These are phyloP conservation scores for Lepidium sativum DNA, from an alignment of 345 rosid genomes.

Conservation along the genomic window DNA sequence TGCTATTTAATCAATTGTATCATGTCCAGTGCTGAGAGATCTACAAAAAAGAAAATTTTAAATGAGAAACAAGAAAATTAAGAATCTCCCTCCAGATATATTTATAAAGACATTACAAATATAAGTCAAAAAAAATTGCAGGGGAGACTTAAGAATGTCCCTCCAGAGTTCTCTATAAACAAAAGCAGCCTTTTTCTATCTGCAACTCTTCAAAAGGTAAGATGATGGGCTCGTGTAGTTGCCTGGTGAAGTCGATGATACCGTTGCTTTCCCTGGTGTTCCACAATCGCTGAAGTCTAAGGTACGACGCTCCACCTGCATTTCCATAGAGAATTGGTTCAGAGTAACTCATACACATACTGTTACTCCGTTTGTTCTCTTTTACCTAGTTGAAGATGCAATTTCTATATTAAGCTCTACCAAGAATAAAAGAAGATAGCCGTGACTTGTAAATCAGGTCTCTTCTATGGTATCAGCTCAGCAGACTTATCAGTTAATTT, in stretches of 20 bases:
- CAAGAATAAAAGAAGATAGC: neutral
- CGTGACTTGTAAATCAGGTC: neutral
- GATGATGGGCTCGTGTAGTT: conserved; percentile 65
- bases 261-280: conserved; percentile 59
- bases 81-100: no score
- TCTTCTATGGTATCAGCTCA: neutral
- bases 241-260: conserved; percentile 39
- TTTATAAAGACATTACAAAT: conserved; percentile 5
- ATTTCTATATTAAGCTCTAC: neutral
- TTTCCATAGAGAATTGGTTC: conserved; percentile 3
- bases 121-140: conserved; percentile 9
- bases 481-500: no score
- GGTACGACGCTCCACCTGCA: conserved; percentile 74
- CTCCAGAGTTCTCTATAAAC: conserved; percentile 7
- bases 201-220: conserved; percentile 77
- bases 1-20: conserved; percentile 4
- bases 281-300: conserved; percentile 96
- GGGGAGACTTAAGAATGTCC: neutral
- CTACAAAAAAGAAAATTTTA: neutral
- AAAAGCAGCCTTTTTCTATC: conserved; percentile 33
- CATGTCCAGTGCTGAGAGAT: conserved; percentile 17
- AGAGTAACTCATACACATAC: neutral
- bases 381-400: neutral
- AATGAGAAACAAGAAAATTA: neutral
- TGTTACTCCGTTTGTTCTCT: neutral